Evolutionary conservation across 441 rosid genomes (phyloP).

Genomic region (Corymbia citriodora): DNA sequence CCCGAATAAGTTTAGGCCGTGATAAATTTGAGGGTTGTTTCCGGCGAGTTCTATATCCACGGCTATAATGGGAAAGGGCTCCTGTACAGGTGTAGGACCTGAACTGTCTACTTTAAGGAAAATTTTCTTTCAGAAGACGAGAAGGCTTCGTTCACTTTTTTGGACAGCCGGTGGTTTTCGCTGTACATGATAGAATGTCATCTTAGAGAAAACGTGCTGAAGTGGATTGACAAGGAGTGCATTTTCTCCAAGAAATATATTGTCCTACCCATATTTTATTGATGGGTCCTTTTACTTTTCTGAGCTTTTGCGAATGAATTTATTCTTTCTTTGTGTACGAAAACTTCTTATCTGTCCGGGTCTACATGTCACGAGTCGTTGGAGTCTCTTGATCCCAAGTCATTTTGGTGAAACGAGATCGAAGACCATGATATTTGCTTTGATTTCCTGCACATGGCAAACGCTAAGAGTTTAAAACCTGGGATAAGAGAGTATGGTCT

Average conservation of each 20-base stretch:
- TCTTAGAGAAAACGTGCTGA: slow-evolving; percentile 37
- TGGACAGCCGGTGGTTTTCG: slow-evolving; percentile 58
- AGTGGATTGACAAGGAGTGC: slow-evolving; percentile 50
- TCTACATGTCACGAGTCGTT: background rate
- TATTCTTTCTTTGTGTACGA: background rate
- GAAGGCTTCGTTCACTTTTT: slow-evolving; percentile 35
- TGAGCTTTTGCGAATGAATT: background rate
- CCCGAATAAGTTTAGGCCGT: background rate
- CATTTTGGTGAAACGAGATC: slow-evolving; percentile 55
- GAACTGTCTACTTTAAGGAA: slow-evolving; percentile 17
- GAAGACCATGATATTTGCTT: slow-evolving; percentile 52
- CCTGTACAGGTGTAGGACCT: background rate
- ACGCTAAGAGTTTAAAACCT: slow-evolving; percentile 50
- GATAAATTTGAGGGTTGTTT: background rate
- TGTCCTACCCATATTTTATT: slow-evolving; percentile 61
- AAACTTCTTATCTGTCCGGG: background rate
- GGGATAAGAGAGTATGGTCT: slow-evolving; percentile 59
- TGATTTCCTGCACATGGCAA: slow-evolving; percentile 61
- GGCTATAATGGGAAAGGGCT: background rate
- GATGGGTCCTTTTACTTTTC: slow-evolving; percentile 26
- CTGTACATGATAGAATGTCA: slow-evolving; percentile 34
- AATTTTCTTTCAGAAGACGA: slow-evolving; percentile 38
- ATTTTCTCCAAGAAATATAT: slow-evolving; percentile 69
- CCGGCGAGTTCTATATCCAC: background rate
- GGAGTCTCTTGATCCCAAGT: slow-evolving; percentile 62